Conservation (phyloP, 1,284 basidiomycete genomes). For the Microbotryum scabiosae region DNA sequence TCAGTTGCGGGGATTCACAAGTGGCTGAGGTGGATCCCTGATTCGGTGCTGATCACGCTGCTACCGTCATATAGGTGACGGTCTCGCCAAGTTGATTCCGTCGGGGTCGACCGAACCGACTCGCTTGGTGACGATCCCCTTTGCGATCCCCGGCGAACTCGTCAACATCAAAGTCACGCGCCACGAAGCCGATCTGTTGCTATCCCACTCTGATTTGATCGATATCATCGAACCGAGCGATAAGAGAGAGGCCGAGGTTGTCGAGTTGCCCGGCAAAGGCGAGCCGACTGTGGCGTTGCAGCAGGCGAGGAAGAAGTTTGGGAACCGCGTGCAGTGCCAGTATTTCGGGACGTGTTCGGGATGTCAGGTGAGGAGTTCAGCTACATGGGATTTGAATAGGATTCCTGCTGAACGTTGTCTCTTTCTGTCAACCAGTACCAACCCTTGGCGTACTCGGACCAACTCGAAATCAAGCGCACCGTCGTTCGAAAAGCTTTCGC, state of each 20-base stretch:
- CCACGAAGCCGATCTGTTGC: constrained; percentile 46
- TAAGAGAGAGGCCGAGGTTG: constrained; percentile 12
- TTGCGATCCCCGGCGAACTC: constrained; percentile 70
- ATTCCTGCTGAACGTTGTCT: constrained; percentile 45
- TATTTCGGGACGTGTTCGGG: constrained; percentile 70
- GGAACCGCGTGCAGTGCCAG: constrained; percentile 56
- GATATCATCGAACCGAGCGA: constrained; percentile 58
- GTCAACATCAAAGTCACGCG: constrained; percentile 64
- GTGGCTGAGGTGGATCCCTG: not conserved
- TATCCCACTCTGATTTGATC: constrained; percentile 68
- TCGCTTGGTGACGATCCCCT: constrained; percentile 75
- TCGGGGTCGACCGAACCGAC: constrained; percentile 43
- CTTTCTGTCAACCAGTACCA: constrained; percentile 61
- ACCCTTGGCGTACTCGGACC: constrained; percentile 80
- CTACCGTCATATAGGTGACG: constrained; percentile 50
- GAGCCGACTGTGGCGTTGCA: constrained; percentile 9
- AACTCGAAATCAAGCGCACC: constrained; percentile 74
- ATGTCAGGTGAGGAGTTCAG: constrained; percentile 34
- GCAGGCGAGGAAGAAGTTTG: constrained; percentile 21
- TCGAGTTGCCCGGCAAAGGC: constrained; percentile 2
- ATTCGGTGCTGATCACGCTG: not conserved
- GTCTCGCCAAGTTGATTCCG: constrained; percentile 52
- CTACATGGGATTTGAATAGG: not conserved
- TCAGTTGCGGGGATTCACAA: constrained; percentile 38
- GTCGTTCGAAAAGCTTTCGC: constrained; percentile 81